Base-by-base conservation (phyloP, 805 yeast species). In the Yamadazyma akitaensis region DNA sequence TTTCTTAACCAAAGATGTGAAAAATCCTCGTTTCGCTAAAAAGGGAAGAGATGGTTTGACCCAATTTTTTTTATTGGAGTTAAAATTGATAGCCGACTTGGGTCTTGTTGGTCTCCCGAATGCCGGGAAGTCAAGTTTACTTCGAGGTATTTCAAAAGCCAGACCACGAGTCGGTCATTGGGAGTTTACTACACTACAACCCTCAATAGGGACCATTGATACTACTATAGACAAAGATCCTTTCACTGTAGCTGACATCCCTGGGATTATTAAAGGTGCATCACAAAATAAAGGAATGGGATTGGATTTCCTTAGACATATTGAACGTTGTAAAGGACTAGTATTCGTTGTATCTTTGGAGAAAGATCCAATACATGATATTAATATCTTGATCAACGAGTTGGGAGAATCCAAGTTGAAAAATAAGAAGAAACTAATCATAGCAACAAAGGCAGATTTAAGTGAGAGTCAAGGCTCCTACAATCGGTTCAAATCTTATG, bases 221-320 rank as follows among this genome's bases (percentile, higher is more conserved):
- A 63, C 82, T 17, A 78, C 84, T 1, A 76, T 84, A 2, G 87
- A 82, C 53, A 75, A 76, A 48, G 80, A 79, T 3, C 77, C 85
- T 5, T 91, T 92, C 62, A 88, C 97, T 0, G 97, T 94, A 1
- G 98, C 98, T 1, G 99, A 94, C 68, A 94, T 94, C 48, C 99
- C 99, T 0, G 99, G 99, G 6, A 85, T 94, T 38, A 86, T 94
- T 49, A 77, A 82, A 62, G 97, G 96, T 6, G 98, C 99, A 0
- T 77, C 82, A 7, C 69, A 81, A 40, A 87, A 91, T 60, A 84
- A 78, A 61, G 99, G 99, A 1, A 84, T 94, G 87, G 99, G 99
- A 0, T 72, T 89, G 41, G 97, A 90, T 51, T 94, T 94, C 63
- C 68, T 94, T 52, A 76, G 97, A 46, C 99, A 94, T 62, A 81